Base-by-base conservation (phyloP, 2,329 filamentous ascomycete species). In the Sporothrix luriei region DNA sequence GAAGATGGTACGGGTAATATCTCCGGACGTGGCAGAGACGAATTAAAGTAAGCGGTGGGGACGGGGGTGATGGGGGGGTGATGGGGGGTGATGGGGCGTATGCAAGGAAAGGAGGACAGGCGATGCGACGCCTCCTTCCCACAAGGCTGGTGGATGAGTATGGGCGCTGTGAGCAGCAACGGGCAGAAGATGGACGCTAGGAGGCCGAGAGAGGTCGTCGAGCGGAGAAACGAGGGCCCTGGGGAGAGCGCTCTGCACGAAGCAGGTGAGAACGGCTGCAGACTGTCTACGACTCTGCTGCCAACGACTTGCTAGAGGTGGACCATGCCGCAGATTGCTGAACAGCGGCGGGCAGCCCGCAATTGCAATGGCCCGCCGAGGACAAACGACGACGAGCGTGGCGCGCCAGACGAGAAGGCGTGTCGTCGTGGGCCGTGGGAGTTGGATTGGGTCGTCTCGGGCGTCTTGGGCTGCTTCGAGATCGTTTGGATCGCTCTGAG, bases 111-210 rank as follows among this genome's bases (percentile, higher is more conserved):
- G 40, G 48, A 19, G 11, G 49, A 59, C 40, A 48, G 29, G 69
- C 66, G 69, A 66, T 71, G 69, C 66, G 69, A 69, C 40, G n/a
- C n/a, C n/a, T n/a, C 9, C 33, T 70, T 70, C 68, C 66, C 43
- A 11, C 26, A 59, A 16, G n/a, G 33, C 33, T 59, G 29, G 54
- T n/a, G 7, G 38, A 51, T 19, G 38, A 51, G 24, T 46, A 38
- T 70, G 29, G 52, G 46, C 68, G 54, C 54, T 64, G 62, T 38
- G 69, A 24, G 64, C 46, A 54, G 46, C 46, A 62, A 46, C 33
- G 54, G 52, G n/a, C 11, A 52, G 54, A 21, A 51, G 14, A 66
- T 7, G 11, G 40, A 57, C 13, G 59, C 33, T 7, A 33, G 33
- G 29, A 29, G 29, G 33, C 1, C 33, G 33, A 33, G 5, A 33